Conservation (phyloP, 352 stramenopile genomes). For the Aphanomyces invadans region DNA sequence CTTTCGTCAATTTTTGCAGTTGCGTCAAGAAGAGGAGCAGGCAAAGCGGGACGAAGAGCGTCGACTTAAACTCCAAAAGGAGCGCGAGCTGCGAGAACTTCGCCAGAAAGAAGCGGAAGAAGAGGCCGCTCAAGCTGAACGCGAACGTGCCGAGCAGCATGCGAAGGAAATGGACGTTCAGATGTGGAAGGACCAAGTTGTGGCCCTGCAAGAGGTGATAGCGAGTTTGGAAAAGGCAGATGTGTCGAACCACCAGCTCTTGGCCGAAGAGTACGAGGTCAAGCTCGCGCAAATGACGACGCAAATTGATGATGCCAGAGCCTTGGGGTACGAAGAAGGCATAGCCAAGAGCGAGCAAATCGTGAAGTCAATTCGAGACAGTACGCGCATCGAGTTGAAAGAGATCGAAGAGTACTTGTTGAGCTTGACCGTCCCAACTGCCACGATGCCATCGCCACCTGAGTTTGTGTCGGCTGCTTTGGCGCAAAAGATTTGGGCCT, state of each 20-base stretch:
- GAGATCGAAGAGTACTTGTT: conserved; percentile 5
- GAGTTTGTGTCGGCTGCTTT: background rate
- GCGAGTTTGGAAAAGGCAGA: conserved; percentile 38
- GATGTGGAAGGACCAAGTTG: conserved; percentile 67
- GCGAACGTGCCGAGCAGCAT: conserved; percentile 30
- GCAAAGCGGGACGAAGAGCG: conserved; percentile 32
- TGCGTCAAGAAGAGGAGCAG: conserved; percentile 27
- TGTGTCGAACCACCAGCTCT: conserved; percentile 48
- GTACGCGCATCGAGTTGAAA: background rate
- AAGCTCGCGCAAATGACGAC: conserved; percentile 64
- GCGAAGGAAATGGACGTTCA: conserved; percentile 36
- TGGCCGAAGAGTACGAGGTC: conserved; percentile 63
- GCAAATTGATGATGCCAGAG: conserved; percentile 67
- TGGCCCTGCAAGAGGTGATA: conserved; percentile 55
- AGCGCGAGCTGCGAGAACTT: conserved; percentile 26
- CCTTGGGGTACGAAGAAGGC: conserved; percentile 59
- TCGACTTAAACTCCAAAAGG: conserved; percentile 25
- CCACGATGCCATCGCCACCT: background rate
- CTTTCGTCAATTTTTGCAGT: conserved; percentile 51
- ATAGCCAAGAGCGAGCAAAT: conserved; percentile 70
- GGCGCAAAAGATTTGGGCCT: conserved; percentile 8
- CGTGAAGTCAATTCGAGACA: conserved; percentile 40
- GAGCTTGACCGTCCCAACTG: background rate
- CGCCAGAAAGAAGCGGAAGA: conserved; percentile 30
- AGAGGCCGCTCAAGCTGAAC: conserved; percentile 34